Percentiles rank a stretch among this genome's conserved stretches.
Evolutionary conservation across 768 basidiomycete species (phyloP).

Genomic region (Boletus rex-veris): DNA sequence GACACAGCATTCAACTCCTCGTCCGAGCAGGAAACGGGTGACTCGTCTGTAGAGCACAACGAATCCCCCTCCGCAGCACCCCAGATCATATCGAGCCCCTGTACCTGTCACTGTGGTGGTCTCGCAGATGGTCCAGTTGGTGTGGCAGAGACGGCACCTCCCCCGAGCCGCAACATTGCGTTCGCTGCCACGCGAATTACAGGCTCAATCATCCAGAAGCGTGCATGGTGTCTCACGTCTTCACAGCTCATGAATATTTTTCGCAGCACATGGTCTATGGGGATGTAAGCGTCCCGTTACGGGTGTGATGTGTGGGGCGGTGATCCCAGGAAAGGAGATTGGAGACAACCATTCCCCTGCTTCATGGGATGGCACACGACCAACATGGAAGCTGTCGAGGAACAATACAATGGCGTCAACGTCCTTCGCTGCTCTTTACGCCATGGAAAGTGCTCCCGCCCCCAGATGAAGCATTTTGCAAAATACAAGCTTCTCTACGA

Average conservation of each 20-base stretch:
- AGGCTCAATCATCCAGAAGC: conserved; percentile 2
- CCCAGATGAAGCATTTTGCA: background rate
- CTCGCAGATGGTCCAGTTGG: too few relatives aligned
- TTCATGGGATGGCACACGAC: conserved; percentile 6
- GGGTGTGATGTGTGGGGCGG: background rate
- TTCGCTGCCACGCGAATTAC: conserved; percentile 6
- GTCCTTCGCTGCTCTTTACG: background rate
- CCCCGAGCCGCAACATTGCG: background rate
- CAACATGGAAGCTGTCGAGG: background rate
- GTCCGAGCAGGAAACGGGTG: too few relatives aligned
- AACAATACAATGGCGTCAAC: conserved; percentile 7
- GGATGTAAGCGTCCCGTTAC: background rate
- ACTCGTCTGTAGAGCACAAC: too few relatives aligned
- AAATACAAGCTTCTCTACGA: background rate
- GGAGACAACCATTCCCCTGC: background rate
- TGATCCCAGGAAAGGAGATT: background rate
- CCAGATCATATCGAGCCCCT: background rate
- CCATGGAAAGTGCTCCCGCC: background rate
- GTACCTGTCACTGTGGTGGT: conserved; percentile 1
- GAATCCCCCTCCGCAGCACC: background rate
- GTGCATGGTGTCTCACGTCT: conserved; percentile 1
- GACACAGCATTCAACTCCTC: too few relatives aligned
- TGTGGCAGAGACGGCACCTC: too few relatives aligned
- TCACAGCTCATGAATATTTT: accelerated
- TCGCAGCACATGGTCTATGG: accelerated